Evolutionary conservation across 2,329 filamentous ascomycete species (phyloP).

Genomic region (Penicillium sp.): DNA sequence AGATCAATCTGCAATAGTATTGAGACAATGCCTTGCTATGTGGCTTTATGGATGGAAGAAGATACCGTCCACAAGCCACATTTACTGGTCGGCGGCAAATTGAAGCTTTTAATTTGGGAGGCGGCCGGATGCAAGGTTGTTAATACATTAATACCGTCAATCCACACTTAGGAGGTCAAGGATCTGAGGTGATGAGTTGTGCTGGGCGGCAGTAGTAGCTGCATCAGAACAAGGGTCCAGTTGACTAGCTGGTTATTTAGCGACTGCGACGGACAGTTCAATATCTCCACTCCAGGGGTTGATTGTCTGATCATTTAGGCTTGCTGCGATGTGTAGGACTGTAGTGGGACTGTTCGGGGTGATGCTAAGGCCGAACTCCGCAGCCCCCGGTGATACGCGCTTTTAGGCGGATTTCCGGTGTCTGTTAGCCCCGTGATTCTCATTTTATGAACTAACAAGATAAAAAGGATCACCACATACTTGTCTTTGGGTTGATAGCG

Average conservation of each 20-base stretch:
- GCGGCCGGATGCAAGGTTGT: slow-evolving; percentile 20
- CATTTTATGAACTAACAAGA: slow-evolving; percentile 43
- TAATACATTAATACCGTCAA: slow-evolving; percentile 12
- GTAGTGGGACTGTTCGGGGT: neutral
- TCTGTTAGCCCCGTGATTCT: slow-evolving; percentile 40
- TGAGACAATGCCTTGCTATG: slow-evolving; percentile 16
- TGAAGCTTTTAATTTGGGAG: slow-evolving; percentile 20
- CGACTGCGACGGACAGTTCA: neutral
- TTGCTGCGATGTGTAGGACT: slow-evolving; percentile 9
- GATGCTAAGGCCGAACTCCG: slow-evolving; percentile 12
- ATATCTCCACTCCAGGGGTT: slow-evolving; percentile 14
- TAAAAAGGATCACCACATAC: slow-evolving; percentile 36
- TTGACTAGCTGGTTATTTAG: neutral
- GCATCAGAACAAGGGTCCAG: slow-evolving; percentile 5
- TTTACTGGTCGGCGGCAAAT: slow-evolving; percentile 11
- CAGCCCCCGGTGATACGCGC: slow-evolving; percentile 8
- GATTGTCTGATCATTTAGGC: neutral
- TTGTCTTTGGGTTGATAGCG: slow-evolving; percentile 33
- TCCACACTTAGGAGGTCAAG: slow-evolving; percentile 22
- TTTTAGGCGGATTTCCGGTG: neutral
- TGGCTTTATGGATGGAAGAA: slow-evolving; percentile 13
- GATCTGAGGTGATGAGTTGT: neutral
- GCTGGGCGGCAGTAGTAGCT: neutral
- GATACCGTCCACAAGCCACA: slow-evolving; percentile 13
- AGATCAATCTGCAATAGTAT: slow-evolving; percentile 22